A percentile compares a stretch with the other conserved stretches of the same genome.
Evolutionary conservation across 2,329 filamentous ascomycete species (phyloP).

Genomic region (Blastomyces gilchristii): DNA sequence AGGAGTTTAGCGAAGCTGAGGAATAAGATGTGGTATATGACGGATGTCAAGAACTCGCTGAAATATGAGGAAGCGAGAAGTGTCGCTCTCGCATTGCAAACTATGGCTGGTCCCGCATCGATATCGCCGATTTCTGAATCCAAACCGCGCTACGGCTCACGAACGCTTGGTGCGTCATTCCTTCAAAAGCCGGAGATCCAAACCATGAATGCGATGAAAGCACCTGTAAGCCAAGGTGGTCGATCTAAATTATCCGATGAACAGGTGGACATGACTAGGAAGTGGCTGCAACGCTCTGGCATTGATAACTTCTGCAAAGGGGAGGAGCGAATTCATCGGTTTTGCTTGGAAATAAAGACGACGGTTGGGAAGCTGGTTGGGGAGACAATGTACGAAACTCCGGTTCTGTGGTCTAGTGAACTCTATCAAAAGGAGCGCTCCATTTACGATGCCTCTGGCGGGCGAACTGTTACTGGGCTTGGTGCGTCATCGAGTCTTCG

Average conservation of each 20-base stretch:
- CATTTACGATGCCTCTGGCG: constrained; percentile 33
- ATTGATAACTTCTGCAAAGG: constrained; percentile 92
- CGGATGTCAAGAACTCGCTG: constrained; percentile 81
- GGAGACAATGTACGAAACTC: constrained; percentile 71
- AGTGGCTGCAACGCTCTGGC: constrained; percentile 70
- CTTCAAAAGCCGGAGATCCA: constrained; percentile 74
- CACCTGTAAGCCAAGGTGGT: constrained; percentile 70
- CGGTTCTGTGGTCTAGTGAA: constrained; percentile 85
- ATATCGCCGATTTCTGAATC: constrained; percentile 22
- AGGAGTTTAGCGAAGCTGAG: constrained; percentile 62
- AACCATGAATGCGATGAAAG: constrained; percentile 77
- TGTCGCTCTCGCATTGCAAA: constrained; percentile 77
- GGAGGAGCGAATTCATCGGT: constrained; percentile 88
- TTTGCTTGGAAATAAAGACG: constrained; percentile 79
- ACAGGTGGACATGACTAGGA: constrained; percentile 72
- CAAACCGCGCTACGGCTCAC: constrained; percentile 34
- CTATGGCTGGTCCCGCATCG: constrained; percentile 58
- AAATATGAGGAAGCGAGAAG: constrained; percentile 80
- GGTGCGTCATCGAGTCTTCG: constrained; percentile 31
- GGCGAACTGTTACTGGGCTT: constrained; percentile 28
- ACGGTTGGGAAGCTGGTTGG: constrained; percentile 79
- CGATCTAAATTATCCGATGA: constrained; percentile 95
- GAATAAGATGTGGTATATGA: constrained; percentile 98
- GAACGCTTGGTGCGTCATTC: constrained; percentile 46
- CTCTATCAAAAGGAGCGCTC: constrained; percentile 63